Percentiles rank a stretch among this genome's conserved stretches.
These are phyloP conservation scores for Calonectria naviculata DNA, from an alignment of 2,329 filamentous ascomycete species.

Conservation along the genomic window DNA sequence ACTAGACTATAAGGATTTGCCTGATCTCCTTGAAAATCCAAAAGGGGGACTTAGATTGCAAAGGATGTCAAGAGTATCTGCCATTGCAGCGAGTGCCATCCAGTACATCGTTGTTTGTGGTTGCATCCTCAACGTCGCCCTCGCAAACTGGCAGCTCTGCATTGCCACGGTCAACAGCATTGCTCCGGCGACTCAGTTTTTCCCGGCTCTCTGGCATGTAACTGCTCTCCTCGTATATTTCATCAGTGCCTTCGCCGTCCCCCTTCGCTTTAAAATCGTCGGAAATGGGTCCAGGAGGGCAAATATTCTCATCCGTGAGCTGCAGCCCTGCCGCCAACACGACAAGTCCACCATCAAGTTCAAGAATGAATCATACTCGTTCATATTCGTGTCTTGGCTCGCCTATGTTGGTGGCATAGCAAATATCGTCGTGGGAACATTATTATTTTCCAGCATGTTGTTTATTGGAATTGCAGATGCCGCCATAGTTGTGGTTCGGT, in stretches of 20 bases:
- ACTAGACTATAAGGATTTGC: neutral
- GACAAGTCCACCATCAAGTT: neutral
- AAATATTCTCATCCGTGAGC: neutral
- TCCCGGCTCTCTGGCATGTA: neutral
- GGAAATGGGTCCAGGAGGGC: neutral
- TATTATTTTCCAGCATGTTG: neutral
- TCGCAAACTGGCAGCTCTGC: constrained; percentile 2
- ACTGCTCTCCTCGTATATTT: neutral
- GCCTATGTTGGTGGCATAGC: neutral
- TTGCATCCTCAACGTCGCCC: neutral
- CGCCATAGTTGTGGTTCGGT: neutral
- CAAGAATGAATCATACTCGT: neutral
- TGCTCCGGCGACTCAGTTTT: neutral
- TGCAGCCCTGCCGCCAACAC: neutral
- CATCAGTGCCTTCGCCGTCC: neutral
- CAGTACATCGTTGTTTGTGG: neutral
- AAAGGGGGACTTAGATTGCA: neutral
- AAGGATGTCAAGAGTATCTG: neutral
- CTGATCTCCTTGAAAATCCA: neutral
- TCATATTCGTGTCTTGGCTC: constrained; percentile 2
- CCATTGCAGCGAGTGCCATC: neutral
- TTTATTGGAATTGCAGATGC: constrained; percentile 1
- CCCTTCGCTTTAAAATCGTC: neutral
- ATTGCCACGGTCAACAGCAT: neutral
- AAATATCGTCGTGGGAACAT: neutral